phyloP scores from a whole-genome alignment of 2,329 filamentous ascomycete genomes.

The Ophiostoma himal-ulmi region DNA sequence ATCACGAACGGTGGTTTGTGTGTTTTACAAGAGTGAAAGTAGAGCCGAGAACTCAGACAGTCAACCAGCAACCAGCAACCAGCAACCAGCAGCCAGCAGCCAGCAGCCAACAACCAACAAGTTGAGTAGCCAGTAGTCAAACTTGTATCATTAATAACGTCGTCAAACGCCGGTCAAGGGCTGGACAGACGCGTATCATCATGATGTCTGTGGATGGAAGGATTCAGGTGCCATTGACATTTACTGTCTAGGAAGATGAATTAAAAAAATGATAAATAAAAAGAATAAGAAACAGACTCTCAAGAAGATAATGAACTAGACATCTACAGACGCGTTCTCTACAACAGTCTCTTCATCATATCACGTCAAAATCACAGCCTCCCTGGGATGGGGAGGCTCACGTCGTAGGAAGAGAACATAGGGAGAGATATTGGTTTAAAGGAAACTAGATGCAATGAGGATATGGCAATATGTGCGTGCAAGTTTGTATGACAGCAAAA shows the following conservation, averaged over 20 bases:
- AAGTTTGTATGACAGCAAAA: not conserved
- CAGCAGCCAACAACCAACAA: not conserved
- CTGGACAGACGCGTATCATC: not conserved
- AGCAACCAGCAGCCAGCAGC: not conserved
- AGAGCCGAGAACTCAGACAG: not conserved
- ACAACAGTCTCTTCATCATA: constrained; percentile 2
- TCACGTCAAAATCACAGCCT: constrained; percentile 7
- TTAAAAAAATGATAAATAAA: not conserved
- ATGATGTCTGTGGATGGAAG: not conserved
- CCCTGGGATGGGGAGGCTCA: not conserved
- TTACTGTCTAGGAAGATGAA: not conserved
- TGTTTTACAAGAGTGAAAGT: not conserved
- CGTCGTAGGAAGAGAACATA: constrained; percentile 2
- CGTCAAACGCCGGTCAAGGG: not conserved
- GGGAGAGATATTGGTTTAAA: constrained; percentile 1
- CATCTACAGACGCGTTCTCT: constrained; percentile 4
- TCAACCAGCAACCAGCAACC: not conserved
- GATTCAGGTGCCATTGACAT: not conserved
- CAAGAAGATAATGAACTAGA: not conserved
- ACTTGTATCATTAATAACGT: not conserved
- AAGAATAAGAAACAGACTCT: not conserved
- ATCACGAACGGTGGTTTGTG: not conserved
- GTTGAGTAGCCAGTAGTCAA: not conserved
- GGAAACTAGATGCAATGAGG: not conserved
- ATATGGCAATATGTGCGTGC: not conserved